A percentile compares a stretch with the other conserved stretches of the same genome.
These are phyloP conservation scores for Letharia lupina DNA, from an alignment of 495 filamentous ascomycete genomes.

Conservation along the genomic window DNA sequence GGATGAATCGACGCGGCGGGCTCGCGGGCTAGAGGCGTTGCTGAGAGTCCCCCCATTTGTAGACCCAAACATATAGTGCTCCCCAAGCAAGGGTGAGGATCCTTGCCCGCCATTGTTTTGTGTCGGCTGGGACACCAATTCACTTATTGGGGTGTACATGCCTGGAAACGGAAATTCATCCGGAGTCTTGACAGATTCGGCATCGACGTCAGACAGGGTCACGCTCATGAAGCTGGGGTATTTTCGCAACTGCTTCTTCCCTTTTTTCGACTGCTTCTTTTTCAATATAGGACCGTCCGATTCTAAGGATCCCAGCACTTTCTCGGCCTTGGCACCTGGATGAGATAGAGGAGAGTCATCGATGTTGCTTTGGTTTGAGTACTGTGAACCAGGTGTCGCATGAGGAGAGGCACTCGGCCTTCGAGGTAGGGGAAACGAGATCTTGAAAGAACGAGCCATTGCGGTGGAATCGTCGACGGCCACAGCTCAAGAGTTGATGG, in stretches of 20 bases:
- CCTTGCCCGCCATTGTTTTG: conserved; percentile 16
- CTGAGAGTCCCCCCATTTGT: conserved; percentile 12
- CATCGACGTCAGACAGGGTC: conserved; percentile 22
- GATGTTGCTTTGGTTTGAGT: conserved; percentile 13
- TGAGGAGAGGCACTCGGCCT: conserved; percentile 20
- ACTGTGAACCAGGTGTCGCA: conserved; percentile 18
- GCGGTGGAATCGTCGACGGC: background rate
- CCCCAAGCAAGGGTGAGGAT: conserved; percentile 24
- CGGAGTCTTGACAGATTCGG: conserved; percentile 10
- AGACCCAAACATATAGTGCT: conserved; percentile 15
- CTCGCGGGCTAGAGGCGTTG: conserved; percentile 16
- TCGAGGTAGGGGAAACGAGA: conserved; percentile 25
- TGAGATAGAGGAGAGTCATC: conserved; percentile 22
- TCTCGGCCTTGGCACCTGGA: conserved; percentile 24
- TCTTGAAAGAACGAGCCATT: conserved; percentile 26
- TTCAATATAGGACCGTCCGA: conserved; percentile 6
- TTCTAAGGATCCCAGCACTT: conserved; percentile 20
- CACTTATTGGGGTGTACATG: conserved; percentile 12
- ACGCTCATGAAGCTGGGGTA: conserved; percentile 26
- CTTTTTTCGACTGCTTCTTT: conserved; percentile 19
- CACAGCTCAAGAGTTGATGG: background rate
- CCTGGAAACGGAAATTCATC: conserved; percentile 22
- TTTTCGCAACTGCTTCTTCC: conserved; percentile 17
- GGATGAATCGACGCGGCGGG: conserved; percentile 15
- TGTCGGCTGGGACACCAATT: conserved; percentile 1